These are phyloP conservation scores for Geotrichum europaeum DNA, from an alignment of 1,139 yeast species.

Conservation along the genomic window DNA sequence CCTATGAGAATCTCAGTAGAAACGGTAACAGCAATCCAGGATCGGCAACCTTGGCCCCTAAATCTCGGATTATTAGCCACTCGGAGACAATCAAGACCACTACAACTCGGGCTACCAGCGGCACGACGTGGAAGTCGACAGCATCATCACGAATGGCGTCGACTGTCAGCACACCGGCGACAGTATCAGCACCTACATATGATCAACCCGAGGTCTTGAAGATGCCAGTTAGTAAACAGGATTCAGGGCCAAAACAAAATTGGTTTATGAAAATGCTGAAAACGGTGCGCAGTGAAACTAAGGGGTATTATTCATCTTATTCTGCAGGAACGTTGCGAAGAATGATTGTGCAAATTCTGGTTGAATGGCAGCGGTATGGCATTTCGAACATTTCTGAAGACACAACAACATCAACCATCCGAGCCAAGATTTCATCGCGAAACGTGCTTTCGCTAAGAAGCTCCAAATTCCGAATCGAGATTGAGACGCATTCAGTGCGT, in stretches of 20 bases:
- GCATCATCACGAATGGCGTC: neutral
- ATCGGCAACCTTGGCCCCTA: neutral
- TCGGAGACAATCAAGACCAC: neutral
- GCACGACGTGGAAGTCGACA: neutral
- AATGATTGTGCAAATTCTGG: slow-evolving; percentile 30
- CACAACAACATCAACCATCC: slow-evolving; percentile 24
- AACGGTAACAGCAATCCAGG: neutral
- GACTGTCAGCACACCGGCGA: neutral
- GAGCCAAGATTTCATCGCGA: slow-evolving; percentile 33
- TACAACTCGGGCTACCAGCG: neutral
- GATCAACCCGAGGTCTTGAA: neutral
- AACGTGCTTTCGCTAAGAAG: slow-evolving; percentile 33
- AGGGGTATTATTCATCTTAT: slow-evolving; percentile 28
- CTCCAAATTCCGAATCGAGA: slow-evolving; percentile 30
- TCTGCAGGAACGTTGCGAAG: slow-evolving; percentile 27
- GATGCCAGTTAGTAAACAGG: neutral
- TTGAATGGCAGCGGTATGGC: slow-evolving; percentile 36
- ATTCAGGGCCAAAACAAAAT: slow-evolving; percentile 27
- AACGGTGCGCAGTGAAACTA: slow-evolving; percentile 5
- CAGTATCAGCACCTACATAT: neutral
- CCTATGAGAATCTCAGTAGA: neutral
- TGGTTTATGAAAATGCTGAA: slow-evolving; percentile 38
- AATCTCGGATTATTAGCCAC: slow-evolving; percentile 1
- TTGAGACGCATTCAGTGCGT: slow-evolving; percentile 16
- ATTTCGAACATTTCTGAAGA: slow-evolving; percentile 29